Evolutionary conservation across 257 asterid species (phyloP).

Genomic region (Haberlea rhodopensis): DNA sequence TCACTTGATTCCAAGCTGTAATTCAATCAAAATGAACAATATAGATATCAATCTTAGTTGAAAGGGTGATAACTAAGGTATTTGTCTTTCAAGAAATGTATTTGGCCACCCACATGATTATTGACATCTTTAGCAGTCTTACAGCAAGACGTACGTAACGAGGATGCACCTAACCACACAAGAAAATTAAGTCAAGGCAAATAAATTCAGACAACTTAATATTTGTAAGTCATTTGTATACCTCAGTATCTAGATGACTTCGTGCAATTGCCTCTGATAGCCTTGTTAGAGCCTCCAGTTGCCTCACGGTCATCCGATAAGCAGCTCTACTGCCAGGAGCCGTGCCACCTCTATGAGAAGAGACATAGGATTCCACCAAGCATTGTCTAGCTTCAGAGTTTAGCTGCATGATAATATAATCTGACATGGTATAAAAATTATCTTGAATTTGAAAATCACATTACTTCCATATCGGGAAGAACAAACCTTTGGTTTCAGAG

Average conservation of each 20-base stretch:
- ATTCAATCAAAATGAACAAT: slow-evolving; percentile 22
- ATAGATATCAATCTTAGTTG: background rate
- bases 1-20: slow-evolving; percentile 95
- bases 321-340: slow-evolving; percentile 97
- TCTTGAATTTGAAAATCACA: background rate
- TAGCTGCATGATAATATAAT: slow-evolving; percentile 49
- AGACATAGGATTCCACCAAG: slow-evolving; percentile 85
- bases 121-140: slow-evolving; percentile 77
- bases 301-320: slow-evolving; percentile 98
- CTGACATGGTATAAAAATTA: slow-evolving; percentile 20
- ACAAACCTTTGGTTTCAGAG: slow-evolving; percentile 83
- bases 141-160: slow-evolving; percentile 72
- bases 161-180: slow-evolving; percentile 59
- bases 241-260: slow-evolving; percentile 76
- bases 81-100: slow-evolving; percentile 9
- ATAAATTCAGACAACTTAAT: background rate
- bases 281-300: slow-evolving; percentile 88
- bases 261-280: slow-evolving; percentile 98
- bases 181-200: slow-evolving; percentile 21
- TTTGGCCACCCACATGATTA: slow-evolving; percentile 61
- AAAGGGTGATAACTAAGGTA: background rate
- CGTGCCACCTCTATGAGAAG: slow-evolving; percentile 83
- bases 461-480: background rate
- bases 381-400: slow-evolving; percentile 70
- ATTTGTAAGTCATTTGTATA: slow-evolving; percentile 24